Conservation (phyloP, 2,329 filamentous ascomycete genomes). For the Aspergillus sp. region DNA sequence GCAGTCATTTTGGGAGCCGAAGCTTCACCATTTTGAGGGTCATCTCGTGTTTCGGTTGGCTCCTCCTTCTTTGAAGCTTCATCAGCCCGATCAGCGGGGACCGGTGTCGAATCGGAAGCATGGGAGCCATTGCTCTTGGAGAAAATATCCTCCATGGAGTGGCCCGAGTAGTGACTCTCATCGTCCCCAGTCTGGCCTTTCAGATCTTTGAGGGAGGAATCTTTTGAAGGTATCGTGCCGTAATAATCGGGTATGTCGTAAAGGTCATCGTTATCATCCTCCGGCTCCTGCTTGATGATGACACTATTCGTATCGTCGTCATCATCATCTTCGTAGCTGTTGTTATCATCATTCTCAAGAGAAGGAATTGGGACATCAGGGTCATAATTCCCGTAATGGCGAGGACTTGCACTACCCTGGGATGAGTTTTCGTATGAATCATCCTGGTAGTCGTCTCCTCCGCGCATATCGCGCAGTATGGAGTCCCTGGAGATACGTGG, state of each 20-base stretch:
- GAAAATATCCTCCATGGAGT: constrained; percentile 32
- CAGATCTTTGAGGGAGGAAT: constrained; percentile 28
- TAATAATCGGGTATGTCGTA: constrained; percentile 70
- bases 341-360: constrained; percentile 65
- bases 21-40: constrained; percentile 48
- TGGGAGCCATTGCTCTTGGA: constrained; percentile 30
- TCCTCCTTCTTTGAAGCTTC: constrained; percentile 39
- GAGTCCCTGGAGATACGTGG: constrained; percentile 89
- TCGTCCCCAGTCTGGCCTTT: constrained; percentile 51
- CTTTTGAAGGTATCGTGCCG: constrained; percentile 46
- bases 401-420: constrained; percentile 43
- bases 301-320: constrained; percentile 58
- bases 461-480: constrained; percentile 82
- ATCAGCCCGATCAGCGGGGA: constrained; percentile 25
- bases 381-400: constrained; percentile 65
- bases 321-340: constrained; percentile 58
- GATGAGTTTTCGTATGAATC: constrained; percentile 59
- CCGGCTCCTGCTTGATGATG: constrained; percentile 66
- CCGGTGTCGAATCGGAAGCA: constrained; percentile 33
- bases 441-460: constrained; percentile 62
- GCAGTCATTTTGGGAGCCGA: constrained; percentile 40
- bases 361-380: constrained; percentile 89
- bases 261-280: constrained; percentile 59
- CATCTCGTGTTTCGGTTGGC: constrained; percentile 15
- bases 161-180: constrained; percentile 56